Percentiles rank a stretch among this genome's conserved stretches.
Evolutionary conservation across 2,329 filamentous ascomycete species (phyloP).

Genomic region (Alternaria dauci): DNA sequence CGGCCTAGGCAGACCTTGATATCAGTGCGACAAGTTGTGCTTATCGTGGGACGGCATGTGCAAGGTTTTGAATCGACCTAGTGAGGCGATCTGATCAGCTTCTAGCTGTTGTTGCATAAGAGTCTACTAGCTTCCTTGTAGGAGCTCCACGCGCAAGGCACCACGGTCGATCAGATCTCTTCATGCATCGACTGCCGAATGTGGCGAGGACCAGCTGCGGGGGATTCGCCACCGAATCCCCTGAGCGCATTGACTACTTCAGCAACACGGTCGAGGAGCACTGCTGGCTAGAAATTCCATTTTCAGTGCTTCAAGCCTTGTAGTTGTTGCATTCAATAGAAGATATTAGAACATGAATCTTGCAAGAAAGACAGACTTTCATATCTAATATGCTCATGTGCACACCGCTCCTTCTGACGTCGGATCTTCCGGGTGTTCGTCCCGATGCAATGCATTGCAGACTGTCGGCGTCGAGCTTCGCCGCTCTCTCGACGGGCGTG

Average conservation of each 20-base stretch:
- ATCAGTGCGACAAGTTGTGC: background rate
- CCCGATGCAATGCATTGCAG: background rate
- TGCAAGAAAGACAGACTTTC: background rate
- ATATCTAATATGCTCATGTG: background rate
- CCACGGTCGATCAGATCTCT: background rate
- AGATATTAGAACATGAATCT: background rate
- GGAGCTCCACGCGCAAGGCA: background rate
- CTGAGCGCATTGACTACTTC: background rate
- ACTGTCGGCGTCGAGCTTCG: background rate
- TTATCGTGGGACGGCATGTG: background rate
- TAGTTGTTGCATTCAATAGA: background rate
- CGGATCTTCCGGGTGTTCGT: background rate
- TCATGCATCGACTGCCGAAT: background rate
- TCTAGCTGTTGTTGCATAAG: background rate
- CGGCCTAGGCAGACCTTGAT: background rate
- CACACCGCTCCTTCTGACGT: slow-evolving; percentile 2
- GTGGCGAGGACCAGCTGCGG: background rate
- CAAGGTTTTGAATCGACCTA: background rate
- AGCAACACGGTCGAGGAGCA: background rate
- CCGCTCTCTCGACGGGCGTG: background rate
- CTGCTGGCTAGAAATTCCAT: background rate
- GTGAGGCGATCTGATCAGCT: background rate
- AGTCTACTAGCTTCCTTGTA: background rate
- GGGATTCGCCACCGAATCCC: background rate
- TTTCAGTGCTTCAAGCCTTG: background rate